phyloP scores from a whole-genome alignment of 352 stramenopile genomes.

The Globisporangium splendens region DNA sequence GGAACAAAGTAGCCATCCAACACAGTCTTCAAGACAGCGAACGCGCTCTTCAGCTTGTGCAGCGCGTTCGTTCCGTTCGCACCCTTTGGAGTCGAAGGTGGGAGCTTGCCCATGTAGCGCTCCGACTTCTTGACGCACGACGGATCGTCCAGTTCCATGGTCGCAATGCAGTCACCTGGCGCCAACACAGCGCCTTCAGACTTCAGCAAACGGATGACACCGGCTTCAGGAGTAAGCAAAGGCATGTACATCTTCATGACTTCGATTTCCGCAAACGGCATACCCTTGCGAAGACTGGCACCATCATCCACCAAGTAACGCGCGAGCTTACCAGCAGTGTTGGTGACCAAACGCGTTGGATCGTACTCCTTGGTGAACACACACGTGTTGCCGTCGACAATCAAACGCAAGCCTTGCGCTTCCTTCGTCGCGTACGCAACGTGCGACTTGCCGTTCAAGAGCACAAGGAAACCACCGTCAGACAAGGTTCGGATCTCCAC shows the following conservation, averaged over 20 bases:
- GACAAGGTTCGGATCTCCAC: slow-evolving; percentile 95
- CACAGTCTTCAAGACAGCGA: slow-evolving; percentile 88
- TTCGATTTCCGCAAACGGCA: slow-evolving; percentile 87
- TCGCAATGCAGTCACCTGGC: slow-evolving; percentile 96
- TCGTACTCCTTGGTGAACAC: slow-evolving; percentile 99
- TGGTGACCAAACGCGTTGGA: slow-evolving; percentile 95
- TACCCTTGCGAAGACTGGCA: slow-evolving; percentile 79
- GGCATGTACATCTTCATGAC: slow-evolving; percentile 99
- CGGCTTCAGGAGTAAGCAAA: slow-evolving; percentile 95
- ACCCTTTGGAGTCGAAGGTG: slow-evolving; percentile 25
- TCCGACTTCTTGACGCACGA: slow-evolving; percentile 94
- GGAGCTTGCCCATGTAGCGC: slow-evolving; percentile 87
- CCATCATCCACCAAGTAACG: slow-evolving; percentile 98
- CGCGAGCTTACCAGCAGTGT: slow-evolving; percentile 99
- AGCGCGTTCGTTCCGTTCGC: slow-evolving; percentile 43
- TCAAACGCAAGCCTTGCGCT: slow-evolving; percentile 87
- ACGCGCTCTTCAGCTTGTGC: slow-evolving; percentile 68
- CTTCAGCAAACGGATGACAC: slow-evolving; percentile 93
- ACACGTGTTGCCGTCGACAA: slow-evolving; percentile 94
- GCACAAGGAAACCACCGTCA: slow-evolving; percentile 98
- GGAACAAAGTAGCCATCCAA: slow-evolving; percentile 93
- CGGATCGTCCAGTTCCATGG: slow-evolving; percentile 97
- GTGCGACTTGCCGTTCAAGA: slow-evolving; percentile 95
- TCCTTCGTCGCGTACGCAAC: slow-evolving; percentile 96
- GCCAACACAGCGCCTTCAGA: slow-evolving; percentile 95